These are phyloP conservation scores for Lodderomyces oxycetoniae DNA, from an alignment of 1,139 yeast species.

Conservation along the genomic window DNA sequence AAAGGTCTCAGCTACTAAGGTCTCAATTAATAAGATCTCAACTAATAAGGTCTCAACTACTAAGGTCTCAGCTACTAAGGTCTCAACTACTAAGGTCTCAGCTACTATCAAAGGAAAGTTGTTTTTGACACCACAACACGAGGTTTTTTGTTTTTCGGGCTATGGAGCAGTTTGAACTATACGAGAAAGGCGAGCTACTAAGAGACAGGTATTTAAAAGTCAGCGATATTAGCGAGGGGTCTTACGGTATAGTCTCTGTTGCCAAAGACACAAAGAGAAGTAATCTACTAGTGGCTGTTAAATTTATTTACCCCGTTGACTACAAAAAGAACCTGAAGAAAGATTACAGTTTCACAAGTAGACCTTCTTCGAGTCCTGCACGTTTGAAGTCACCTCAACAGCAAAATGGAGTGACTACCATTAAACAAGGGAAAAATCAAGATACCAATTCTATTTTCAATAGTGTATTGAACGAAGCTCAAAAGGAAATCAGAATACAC, in stretches of 20 bases:
- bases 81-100: too few relatives aligned
- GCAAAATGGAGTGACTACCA: slow-evolving; percentile 10
- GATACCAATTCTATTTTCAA: slow-evolving; percentile 27
- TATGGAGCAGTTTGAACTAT: slow-evolving; percentile 47
- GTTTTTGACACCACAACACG: too few relatives aligned
- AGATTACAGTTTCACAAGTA: slow-evolving; percentile 3
- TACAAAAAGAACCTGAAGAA: slow-evolving; percentile 21
- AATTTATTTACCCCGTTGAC: slow-evolving; percentile 60
- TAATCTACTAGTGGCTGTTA: slow-evolving; percentile 70
- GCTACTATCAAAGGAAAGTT: too few relatives aligned
- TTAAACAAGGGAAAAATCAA: slow-evolving; percentile 10
- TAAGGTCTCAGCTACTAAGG: too few relatives aligned
- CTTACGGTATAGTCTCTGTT: slow-evolving; percentile 86
- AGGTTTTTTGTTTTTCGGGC: background rate
- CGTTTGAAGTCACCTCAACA: slow-evolving; percentile 22
- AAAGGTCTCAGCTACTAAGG: too few relatives aligned
- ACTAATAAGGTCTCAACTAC: too few relatives aligned
- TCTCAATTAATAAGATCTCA: too few relatives aligned
- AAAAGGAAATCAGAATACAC: slow-evolving; percentile 75
- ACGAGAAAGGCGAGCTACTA: slow-evolving; percentile 60
- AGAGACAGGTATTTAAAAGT: slow-evolving; percentile 63
- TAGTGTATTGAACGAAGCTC: slow-evolving; percentile 57
- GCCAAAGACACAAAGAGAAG: slow-evolving; percentile 62
- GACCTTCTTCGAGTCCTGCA: slow-evolving; percentile 38
- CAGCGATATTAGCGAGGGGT: slow-evolving; percentile 83